phyloP scores from a whole-genome alignment of 345 rosid genomes.

The Lagerstroemia speciosa region DNA sequence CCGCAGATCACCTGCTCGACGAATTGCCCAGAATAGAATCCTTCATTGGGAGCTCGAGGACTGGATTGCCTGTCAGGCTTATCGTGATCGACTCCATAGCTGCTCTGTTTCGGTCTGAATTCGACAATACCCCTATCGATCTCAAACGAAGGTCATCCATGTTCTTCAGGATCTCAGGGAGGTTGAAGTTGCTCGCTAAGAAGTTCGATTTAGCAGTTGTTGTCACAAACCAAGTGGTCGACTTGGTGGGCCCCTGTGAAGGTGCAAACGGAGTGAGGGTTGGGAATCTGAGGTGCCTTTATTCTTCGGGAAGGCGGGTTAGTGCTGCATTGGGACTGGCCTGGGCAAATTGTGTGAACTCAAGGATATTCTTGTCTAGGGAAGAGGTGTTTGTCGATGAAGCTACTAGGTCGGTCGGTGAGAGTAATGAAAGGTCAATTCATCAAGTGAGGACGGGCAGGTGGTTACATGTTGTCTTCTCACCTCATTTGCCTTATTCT shows the following conservation, averaged over 20 bases:
- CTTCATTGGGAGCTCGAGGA: conserved; percentile 29
- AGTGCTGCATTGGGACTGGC: conserved; percentile 70
- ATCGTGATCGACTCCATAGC: conserved; percentile 81
- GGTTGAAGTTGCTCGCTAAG: conserved; percentile 53
- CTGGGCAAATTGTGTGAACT: conserved; percentile 81
- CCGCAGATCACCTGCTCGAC: conserved; percentile 66
- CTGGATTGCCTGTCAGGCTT: conserved; percentile 47
- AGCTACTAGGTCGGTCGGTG: conserved; percentile 14
- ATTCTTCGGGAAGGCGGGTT: conserved; percentile 62
- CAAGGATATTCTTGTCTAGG: conserved; percentile 58
- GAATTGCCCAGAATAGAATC: conserved; percentile 50
- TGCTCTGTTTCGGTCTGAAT: conserved; percentile 77
- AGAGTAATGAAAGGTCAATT: conserved; percentile 1
- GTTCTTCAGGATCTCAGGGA: conserved; percentile 70
- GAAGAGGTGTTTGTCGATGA: conserved; percentile 26
- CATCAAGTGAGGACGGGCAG: conserved; percentile 23
- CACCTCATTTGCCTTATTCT: conserved; percentile 53
- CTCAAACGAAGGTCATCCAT: conserved; percentile 53
- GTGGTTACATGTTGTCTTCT: conserved; percentile 52
- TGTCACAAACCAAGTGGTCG: conserved; percentile 84
- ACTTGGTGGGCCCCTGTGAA: conserved; percentile 43
- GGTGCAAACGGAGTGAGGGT: conserved; percentile 52
- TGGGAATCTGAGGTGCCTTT: conserved; percentile 59
- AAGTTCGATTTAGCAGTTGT: conserved; percentile 58
- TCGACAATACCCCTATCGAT: conserved; percentile 61